These are phyloP conservation scores for Kalmanozyma brasiliensis DNA, from an alignment of 1,284 basidiomycete genomes.

Conservation along the genomic window DNA sequence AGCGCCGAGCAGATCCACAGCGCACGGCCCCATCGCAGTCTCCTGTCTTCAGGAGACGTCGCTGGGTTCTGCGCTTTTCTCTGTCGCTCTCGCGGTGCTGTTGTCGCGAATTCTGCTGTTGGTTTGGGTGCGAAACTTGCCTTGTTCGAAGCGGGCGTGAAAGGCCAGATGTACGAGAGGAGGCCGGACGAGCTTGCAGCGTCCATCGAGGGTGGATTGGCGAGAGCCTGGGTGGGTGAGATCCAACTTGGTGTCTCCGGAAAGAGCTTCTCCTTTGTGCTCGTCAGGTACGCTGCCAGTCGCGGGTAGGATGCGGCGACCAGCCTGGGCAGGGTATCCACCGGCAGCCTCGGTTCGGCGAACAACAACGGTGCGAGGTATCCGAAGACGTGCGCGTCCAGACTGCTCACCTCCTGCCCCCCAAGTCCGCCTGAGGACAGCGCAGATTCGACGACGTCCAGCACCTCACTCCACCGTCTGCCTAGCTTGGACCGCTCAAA, in stretches of 20 bases:
- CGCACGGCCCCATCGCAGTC: conserved; percentile 44
- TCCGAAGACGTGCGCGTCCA: conserved; percentile 50
- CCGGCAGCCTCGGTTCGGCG: conserved; percentile 23
- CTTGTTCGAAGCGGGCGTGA: conserved; percentile 18
- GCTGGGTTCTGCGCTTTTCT: conserved; percentile 4
- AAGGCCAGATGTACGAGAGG: conserved; percentile 30
- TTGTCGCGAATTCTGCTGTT: too few relatives aligned
- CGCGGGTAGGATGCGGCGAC: conserved; percentile 27
- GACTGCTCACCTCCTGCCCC: conserved; percentile 16
- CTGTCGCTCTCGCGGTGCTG: too few relatives aligned
- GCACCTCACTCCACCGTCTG: conserved; percentile 21
- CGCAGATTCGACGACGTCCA: conserved; percentile 30
- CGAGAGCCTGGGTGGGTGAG: conserved; percentile 7
- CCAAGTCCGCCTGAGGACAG: neutral
- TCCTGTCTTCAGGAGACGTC: conserved; percentile 20
- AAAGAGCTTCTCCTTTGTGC: conserved; percentile 28
- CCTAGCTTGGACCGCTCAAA: conserved; percentile 45
- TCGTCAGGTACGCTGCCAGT: conserved; percentile 25
- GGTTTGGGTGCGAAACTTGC: conserved; percentile 21
- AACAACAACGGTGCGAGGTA: conserved; percentile 51
- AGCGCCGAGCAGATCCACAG: conserved; percentile 54
- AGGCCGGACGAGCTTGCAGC: neutral
- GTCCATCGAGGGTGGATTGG: conserved; percentile 4
- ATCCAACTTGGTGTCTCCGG: conserved; percentile 7
- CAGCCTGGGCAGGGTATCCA: conserved; percentile 29